These are phyloP conservation scores for Saraca asoca DNA, from an alignment of 331 rosid genomes.

Conservation along the genomic window DNA sequence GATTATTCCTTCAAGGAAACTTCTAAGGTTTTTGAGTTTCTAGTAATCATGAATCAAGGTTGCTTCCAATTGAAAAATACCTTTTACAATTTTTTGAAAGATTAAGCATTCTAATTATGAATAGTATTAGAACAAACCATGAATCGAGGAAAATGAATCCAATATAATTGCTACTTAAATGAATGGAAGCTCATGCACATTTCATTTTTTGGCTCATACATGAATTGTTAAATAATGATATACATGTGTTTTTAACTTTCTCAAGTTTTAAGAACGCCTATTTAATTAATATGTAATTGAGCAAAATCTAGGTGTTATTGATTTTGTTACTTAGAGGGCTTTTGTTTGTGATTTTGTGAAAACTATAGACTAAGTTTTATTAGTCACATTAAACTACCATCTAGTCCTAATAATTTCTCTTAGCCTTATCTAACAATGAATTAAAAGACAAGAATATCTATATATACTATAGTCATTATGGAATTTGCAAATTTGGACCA, in stretches of 20 bases:
- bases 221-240: background rate
- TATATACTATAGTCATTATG: conserved; percentile 71
- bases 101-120: background rate
- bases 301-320: background rate
- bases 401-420: conserved; percentile 20
- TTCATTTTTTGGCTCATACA: background rate
- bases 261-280: background rate
- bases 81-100: background rate
- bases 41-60: background rate
- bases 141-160: background rate
- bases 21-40: background rate
- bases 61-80: background rate
- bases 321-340: no score
- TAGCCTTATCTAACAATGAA: conserved; percentile 9
- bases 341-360: no score
- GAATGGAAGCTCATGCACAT: background rate
- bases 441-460: conserved; percentile 79
- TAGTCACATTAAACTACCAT: conserved; percentile 3
- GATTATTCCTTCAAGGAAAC: background rate
- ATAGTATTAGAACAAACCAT: background rate
- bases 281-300: background rate
- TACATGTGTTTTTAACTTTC: background rate
- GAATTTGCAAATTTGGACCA: conserved; percentile 95
- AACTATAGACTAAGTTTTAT: background rate
- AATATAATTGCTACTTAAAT: conserved; percentile 3